Conservation (phyloP, 306 rosid species). For the Boehmeria nivea region DNA sequence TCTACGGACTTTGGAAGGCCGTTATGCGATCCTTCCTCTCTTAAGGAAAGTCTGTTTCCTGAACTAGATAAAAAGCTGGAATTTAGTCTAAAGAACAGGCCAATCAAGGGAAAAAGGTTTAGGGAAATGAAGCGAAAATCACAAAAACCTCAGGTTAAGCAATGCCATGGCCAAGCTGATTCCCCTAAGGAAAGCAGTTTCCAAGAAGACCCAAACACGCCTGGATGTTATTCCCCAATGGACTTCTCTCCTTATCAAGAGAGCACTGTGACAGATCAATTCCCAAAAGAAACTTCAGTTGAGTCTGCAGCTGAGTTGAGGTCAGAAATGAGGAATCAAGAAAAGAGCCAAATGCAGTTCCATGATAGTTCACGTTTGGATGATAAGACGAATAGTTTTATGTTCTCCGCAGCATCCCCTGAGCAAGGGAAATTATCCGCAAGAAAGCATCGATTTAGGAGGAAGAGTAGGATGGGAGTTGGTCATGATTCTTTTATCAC, state of each 20-base stretch:
- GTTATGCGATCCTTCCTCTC: conserved; percentile 55
- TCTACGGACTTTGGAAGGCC: conserved; percentile 45
- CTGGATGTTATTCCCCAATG: conserved; percentile 71
- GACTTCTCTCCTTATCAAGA: conserved; percentile 85
- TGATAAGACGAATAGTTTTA: conserved; percentile 40
- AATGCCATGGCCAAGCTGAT: conserved; percentile 29
- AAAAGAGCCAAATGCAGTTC: conserved; percentile 18
- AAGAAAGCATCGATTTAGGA: conserved; percentile 42
- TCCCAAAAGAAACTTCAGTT: conserved; percentile 29
- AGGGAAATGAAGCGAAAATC: conserved; percentile 44
- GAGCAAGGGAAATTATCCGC: conserved; percentile 28
- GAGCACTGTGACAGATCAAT: conserved; percentile 34
- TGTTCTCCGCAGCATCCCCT: conserved; percentile 54
- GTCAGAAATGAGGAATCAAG: conserved; percentile 32
- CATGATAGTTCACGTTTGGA: conserved; percentile 31
- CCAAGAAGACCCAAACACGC: conserved; percentile 41
- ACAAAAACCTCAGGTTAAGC: conserved; percentile 46
- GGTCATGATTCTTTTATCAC: conserved; percentile 32
- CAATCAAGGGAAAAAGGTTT: conserved; percentile 46
- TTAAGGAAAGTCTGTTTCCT: conserved; percentile 60
- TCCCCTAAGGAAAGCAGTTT: conserved; percentile 38
- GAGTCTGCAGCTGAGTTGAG: conserved; percentile 31
- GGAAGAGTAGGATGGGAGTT: conserved; percentile 50
- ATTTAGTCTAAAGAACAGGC: conserved; percentile 41
- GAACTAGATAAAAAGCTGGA: conserved; percentile 30